These are phyloP conservation scores for Diaporthe helianthi DNA, from an alignment of 2,329 filamentous ascomycete species.

Conservation along the genomic window DNA sequence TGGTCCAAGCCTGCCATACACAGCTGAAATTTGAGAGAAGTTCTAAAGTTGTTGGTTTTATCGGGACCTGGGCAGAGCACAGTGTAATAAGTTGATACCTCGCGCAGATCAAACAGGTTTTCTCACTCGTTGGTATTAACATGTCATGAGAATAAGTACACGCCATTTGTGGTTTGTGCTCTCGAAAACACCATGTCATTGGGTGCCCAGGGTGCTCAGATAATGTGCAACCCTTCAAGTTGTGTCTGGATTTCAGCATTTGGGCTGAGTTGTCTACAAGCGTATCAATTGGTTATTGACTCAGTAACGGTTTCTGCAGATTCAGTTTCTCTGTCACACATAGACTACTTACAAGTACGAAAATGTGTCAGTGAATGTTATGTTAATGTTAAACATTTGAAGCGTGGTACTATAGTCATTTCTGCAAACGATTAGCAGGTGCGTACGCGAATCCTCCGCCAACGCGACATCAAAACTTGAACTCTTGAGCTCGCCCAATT, in stretches of 20 bases:
- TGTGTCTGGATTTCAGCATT: not conserved
- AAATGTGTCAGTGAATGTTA: not conserved
- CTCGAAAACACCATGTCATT: no score
- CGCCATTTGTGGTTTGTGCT: no score
- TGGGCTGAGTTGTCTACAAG: not conserved
- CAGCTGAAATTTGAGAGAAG: not conserved
- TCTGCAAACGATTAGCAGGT: not conserved
- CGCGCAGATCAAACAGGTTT: no score
- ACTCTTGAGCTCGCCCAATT: no score
- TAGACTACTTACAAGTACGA: not conserved
- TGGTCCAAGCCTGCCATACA: not conserved
- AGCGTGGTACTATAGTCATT: not conserved
- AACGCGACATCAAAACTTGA: not conserved
- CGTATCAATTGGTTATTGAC: no score
- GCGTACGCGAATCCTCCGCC: not conserved
- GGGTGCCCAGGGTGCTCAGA: no score
- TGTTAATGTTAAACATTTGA: not conserved
- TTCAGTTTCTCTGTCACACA: not conserved
- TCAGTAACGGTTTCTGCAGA: no score
- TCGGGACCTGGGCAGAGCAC: no score
- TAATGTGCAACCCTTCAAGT: not conserved
- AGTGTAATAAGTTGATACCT: no score
- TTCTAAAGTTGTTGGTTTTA: no score
- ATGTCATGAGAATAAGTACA: no score
- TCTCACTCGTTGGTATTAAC: no score